phyloP scores from a whole-genome alignment of 2,329 filamentous ascomycete genomes.

The Beauveria sp. region DNA sequence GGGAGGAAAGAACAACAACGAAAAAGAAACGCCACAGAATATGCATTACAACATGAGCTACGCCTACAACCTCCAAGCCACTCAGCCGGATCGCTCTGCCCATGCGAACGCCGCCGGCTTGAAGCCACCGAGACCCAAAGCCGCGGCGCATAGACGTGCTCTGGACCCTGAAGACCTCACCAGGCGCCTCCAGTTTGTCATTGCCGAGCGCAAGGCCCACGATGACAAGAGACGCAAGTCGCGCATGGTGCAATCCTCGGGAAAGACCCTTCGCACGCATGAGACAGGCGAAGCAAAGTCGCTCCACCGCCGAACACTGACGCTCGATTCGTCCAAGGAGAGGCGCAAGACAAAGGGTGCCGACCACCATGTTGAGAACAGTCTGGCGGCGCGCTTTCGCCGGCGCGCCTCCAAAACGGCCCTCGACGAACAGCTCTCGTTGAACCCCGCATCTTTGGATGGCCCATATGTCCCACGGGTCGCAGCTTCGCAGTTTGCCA shows the following conservation, averaged over 20 bases:
- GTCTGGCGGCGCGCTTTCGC: not conserved
- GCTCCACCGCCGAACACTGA: not conserved
- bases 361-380: slow-evolving; percentile 7
- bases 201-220: slow-evolving; percentile 39
- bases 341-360: slow-evolving; percentile 4
- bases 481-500: slow-evolving; percentile 46
- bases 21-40: not conserved
- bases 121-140: slow-evolving; percentile 13
- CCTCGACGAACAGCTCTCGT: not conserved
- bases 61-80: slow-evolving; percentile 15
- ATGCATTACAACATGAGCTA: slow-evolving; percentile 22
- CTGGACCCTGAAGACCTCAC: slow-evolving; percentile 50
- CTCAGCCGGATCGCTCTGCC: slow-evolving; percentile 3
- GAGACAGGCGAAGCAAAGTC: slow-evolving; percentile 3
- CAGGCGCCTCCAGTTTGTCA: slow-evolving; percentile 41
- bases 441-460: not conserved
- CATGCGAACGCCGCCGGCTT: not conserved
- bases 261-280: slow-evolving; percentile 5
- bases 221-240: slow-evolving; percentile 24
- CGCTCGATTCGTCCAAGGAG: slow-evolving; percentile 4
- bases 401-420: slow-evolving; percentile 5
- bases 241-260: not conserved
- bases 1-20: too few species aligned
- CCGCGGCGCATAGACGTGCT: slow-evolving; percentile 18
- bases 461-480: slow-evolving; percentile 40